Evolutionary conservation across 345 rosid species (phyloP).

Genomic region (Aquilaria sinensis): DNA sequence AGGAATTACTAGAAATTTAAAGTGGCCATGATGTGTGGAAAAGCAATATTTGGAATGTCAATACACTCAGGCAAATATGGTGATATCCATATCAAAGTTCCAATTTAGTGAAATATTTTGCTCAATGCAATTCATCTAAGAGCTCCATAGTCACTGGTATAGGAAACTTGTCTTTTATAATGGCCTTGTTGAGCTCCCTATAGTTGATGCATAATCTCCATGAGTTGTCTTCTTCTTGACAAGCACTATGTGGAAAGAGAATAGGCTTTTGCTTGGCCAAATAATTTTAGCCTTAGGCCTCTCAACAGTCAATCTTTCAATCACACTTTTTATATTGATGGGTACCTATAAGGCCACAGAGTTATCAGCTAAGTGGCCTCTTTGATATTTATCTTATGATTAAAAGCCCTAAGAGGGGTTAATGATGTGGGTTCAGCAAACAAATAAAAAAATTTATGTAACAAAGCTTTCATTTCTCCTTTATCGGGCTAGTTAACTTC

Average conservation of each 20-base stretch:
- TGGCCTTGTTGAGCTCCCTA: too few relatives aligned
- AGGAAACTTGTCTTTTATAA: too few relatives aligned
- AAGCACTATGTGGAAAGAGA: background rate
- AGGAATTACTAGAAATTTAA: background rate
- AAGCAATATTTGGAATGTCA: background rate
- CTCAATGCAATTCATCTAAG: too few relatives aligned
- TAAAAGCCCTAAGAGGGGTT: background rate
- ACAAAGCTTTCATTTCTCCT: background rate
- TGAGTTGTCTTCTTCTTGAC: background rate
- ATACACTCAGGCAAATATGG: background rate
- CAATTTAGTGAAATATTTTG: background rate
- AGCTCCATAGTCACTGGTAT: too few relatives aligned
- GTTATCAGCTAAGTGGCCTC: too few relatives aligned
- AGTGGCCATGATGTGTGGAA: constrained; percentile 5
- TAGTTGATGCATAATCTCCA: background rate
- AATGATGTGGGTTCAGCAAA: background rate
- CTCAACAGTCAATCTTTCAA: too few relatives aligned
- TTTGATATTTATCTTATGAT: background rate
- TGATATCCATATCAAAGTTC: background rate
- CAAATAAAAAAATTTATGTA: background rate
- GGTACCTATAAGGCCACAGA: too few relatives aligned
- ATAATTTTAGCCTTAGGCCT: background rate
- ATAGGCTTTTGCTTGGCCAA: background rate
- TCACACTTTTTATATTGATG: too few relatives aligned
- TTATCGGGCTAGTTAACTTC: too few relatives aligned